Percentiles rank a stretch among this genome's conserved stretches.
phyloP scores from a whole-genome alignment of 2,329 filamentous ascomycete species.

The Laburnicola sp. region DNA sequence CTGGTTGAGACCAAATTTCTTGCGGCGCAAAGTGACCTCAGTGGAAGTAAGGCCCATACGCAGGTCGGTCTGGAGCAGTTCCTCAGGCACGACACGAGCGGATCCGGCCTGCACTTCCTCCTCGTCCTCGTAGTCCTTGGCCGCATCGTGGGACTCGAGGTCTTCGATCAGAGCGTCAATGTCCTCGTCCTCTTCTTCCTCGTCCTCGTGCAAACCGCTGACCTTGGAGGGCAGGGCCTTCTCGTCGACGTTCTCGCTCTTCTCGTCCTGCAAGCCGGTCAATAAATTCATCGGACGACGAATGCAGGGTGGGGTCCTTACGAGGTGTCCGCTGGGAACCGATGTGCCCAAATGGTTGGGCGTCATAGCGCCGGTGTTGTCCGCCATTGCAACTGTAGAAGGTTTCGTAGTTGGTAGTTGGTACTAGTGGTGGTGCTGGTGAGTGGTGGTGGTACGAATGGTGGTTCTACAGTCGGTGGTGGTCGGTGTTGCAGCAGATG shows the following conservation, averaged over 20 bases:
- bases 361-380: conserved; percentile 19
- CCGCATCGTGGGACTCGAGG: conserved; percentile 78
- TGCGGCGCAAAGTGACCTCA: conserved; percentile 66
- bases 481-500: too few species aligned
- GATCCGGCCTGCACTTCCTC: conserved; percentile 57
- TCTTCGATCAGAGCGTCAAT: conserved; percentile 87
- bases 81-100: conserved; percentile 68
- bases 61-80: conserved; percentile 76
- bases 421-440: conserved; percentile 3
- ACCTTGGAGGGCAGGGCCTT: conserved; percentile 22
- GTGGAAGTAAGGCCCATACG: conserved; percentile 70
- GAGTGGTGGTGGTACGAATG: neutral
- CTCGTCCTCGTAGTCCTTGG: conserved; percentile 66
- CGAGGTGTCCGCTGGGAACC: conserved; percentile 28
- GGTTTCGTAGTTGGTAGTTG: conserved; percentile 7
- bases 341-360: conserved; percentile 32
- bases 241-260: conserved; percentile 26
- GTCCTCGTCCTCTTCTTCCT: conserved; percentile 78
- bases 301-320: conserved; percentile 12
- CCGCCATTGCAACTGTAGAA: conserved; percentile 20
- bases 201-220: conserved; percentile 47
- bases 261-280: conserved; percentile 29
- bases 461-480: neutral
- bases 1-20: conserved; percentile 81
- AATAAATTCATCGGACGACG: neutral